Percentiles rank a stretch among this genome's conserved stretches.
Conservation (phyloP, 2,329 filamentous ascomycete species). For the Dactylellina haptotyla region DNA sequence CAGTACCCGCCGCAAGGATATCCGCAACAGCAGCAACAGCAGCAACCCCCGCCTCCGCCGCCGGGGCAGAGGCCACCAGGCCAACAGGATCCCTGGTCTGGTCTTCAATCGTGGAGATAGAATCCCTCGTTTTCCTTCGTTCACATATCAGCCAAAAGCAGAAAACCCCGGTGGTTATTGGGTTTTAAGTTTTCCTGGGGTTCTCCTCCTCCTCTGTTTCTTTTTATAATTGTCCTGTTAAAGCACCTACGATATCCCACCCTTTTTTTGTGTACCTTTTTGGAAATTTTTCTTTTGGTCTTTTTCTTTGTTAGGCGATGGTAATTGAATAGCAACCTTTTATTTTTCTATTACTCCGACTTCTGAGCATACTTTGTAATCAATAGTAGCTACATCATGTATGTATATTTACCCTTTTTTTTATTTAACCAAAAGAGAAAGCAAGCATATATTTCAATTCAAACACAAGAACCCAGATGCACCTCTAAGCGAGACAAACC, state of each 20-base stretch:
- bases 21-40: slow-evolving; percentile 57
- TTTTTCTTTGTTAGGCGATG: slow-evolving; percentile 12
- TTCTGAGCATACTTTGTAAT: slow-evolving; percentile 38
- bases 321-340: slow-evolving; percentile 12
- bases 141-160: background rate
- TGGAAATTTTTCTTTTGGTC: slow-evolving; percentile 3
- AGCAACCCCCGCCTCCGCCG: slow-evolving; percentile 56
- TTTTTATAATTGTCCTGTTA: slow-evolving; percentile 19
- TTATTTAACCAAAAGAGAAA: background rate
- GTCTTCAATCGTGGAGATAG: slow-evolving; percentile 58
- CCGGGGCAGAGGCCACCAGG: slow-evolving; percentile 56
- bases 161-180: slow-evolving; percentile 20
- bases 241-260: slow-evolving; percentile 47
- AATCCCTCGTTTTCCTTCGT: background rate
- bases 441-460: background rate
- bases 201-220: slow-evolving; percentile 1
- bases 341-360: background rate
- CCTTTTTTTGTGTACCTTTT: slow-evolving; percentile 12
- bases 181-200: slow-evolving; percentile 3
- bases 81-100: slow-evolving; percentile 60
- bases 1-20: slow-evolving; percentile 60
- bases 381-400: slow-evolving; percentile 22
- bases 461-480: background rate
- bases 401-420: slow-evolving; percentile 41
- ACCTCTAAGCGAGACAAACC: too few relatives aligned